Evolutionary conservation across 2,329 filamentous ascomycete genomes (phyloP).

Genomic region (Aspergillus aculeatus): DNA sequence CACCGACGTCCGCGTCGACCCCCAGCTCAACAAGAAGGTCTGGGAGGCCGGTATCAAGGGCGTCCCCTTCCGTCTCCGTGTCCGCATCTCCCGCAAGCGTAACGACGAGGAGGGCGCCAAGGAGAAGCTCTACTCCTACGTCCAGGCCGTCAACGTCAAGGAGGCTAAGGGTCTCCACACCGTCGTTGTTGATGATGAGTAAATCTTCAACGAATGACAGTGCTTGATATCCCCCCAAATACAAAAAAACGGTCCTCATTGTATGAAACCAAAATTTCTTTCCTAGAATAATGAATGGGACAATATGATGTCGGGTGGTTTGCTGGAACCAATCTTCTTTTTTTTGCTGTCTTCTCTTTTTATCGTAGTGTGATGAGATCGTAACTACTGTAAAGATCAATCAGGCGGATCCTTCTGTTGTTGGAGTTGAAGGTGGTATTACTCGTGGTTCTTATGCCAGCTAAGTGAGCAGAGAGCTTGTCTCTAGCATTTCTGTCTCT

Average conservation of each 20-base stretch:
- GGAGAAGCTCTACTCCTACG: conserved; percentile 99
- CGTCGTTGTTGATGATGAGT: conserved; percentile 73
- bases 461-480: too few relatives aligned
- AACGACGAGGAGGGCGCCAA: conserved; percentile 99
- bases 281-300: background rate
- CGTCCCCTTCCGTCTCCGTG: conserved; percentile 92
- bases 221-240: background rate
- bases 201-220: conserved; percentile 27
- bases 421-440: too few relatives aligned
- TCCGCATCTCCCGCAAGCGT: conserved; percentile 98
- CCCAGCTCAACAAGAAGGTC: conserved; percentile 99
- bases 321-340: conserved; percentile 6
- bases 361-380: too few relatives aligned
- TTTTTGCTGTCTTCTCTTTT: background rate
- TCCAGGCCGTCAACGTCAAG: conserved; percentile 99
- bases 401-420: too few relatives aligned
- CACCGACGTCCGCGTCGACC: conserved; percentile 94
- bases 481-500: too few relatives aligned
- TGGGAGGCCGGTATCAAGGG: conserved; percentile 99
- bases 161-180: conserved; percentile 97
- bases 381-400: background rate
- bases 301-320: conserved; percentile 1
- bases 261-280: background rate
- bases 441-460: too few relatives aligned
- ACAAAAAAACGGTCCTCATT: background rate